These are phyloP conservation scores for Sideroxylon spinosum DNA, from an alignment of 179 eudicot genomes.

Conservation along the genomic window DNA sequence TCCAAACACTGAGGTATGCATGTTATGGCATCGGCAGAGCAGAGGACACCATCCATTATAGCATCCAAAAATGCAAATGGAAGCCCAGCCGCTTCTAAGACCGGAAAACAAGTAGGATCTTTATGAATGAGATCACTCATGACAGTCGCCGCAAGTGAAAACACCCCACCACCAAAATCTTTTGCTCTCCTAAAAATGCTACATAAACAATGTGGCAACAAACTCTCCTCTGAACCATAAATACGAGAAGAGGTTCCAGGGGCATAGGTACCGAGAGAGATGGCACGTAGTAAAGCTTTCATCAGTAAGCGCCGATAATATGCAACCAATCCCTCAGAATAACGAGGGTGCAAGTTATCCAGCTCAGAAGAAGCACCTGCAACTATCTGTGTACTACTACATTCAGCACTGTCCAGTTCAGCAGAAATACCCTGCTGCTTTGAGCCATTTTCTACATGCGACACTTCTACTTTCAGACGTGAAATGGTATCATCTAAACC, in stretches of 20 bases:
- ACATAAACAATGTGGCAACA: conserved; percentile 87
- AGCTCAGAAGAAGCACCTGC: conserved; percentile 40
- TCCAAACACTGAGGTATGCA: conserved; percentile 98
- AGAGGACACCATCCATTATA: conserved; percentile 79
- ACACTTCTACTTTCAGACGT: conserved; percentile 76
- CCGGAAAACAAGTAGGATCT: conserved; percentile 86
- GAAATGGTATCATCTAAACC: conserved; percentile 92
- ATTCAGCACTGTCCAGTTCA: conserved; percentile 36
- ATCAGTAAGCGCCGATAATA: conserved; percentile 79
- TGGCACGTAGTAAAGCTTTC: conserved; percentile 94
- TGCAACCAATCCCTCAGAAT: conserved; percentile 80
- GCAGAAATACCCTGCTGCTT: conserved; percentile 38
- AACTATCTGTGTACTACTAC: conserved; percentile 29
- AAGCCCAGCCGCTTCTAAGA: conserved; percentile 83
- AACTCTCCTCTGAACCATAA: conserved; percentile 86
- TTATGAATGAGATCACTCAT: conserved; percentile 97
- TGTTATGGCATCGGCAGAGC: conserved; percentile 91
- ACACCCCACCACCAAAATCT: conserved; percentile 98
- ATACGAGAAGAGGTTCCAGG: conserved; percentile 82
- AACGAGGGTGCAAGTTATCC: conserved; percentile 67
- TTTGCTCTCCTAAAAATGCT: conserved; percentile 80
- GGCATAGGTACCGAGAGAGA: conserved; percentile 94
- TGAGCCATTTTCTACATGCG: conserved; percentile 57
- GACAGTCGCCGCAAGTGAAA: conserved; percentile 91
- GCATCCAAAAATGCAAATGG: conserved; percentile 90